Percentiles rank a stretch among this genome's conserved stretches.
Conservation (phyloP, 2,329 filamentous ascomycete species). For the Sclerotinia borealis region DNA sequence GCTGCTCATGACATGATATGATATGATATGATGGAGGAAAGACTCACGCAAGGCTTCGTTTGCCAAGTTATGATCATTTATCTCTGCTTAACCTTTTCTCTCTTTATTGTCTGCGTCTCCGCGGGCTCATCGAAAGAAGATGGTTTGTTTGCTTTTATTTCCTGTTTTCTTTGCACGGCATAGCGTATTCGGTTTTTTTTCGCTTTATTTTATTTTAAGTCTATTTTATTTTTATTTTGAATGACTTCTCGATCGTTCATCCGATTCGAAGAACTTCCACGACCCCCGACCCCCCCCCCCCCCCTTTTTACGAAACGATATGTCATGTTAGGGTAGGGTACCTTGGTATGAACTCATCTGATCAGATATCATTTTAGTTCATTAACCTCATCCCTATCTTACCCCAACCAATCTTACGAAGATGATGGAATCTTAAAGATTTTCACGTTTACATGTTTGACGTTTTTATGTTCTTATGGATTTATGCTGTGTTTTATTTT, state of each 20-base stretch:
- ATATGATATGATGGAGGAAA: background rate
- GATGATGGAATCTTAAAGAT: slow-evolving; percentile 24
- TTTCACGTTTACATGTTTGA: slow-evolving; percentile 18
- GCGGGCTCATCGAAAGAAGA: background rate
- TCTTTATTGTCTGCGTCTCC: background rate
- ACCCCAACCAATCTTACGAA: slow-evolving; percentile 26
- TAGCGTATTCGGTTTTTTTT: background rate
- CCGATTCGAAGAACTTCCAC: no score
- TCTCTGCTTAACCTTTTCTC: background rate
- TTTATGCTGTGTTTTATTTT: slow-evolving; percentile 15
- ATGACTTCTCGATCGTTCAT: background rate
- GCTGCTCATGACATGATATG: slow-evolving; percentile 3
- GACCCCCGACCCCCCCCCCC: no score
- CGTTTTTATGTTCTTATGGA: slow-evolving; percentile 21
- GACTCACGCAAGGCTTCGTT: background rate
- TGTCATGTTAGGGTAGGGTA: no score
- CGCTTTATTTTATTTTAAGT: background rate
- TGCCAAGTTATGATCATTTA: background rate
- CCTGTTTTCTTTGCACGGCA: background rate
- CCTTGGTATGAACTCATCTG: no score
- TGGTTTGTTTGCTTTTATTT: background rate
- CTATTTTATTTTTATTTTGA: background rate
- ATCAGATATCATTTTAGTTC: background rate
- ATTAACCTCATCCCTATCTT: slow-evolving; percentile 23
- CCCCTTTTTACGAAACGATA: no score